A percentile compares a stretch with the other conserved stretches of the same genome.
These are phyloP conservation scores for Tolypocladium sp. DNA, from an alignment of 2,329 filamentous ascomycete species.

Conservation along the genomic window DNA sequence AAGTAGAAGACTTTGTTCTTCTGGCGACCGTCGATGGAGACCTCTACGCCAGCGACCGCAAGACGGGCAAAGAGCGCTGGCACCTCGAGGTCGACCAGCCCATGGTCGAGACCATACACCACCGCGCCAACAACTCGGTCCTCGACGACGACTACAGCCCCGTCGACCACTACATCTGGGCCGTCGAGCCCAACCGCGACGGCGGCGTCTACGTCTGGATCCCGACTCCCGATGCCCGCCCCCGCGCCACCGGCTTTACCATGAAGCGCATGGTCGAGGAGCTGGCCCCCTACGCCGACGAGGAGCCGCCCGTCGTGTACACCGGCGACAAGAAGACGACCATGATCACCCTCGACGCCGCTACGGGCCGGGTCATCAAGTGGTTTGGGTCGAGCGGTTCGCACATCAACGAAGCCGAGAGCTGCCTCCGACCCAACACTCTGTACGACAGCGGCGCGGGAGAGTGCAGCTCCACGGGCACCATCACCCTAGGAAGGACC, in stretches of 20 bases:
- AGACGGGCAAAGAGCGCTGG: conserved; percentile 79
- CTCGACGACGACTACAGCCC: conserved; percentile 49
- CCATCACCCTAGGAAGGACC: conserved; percentile 72
- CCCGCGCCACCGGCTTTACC: conserved; percentile 60
- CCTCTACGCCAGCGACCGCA: conserved; percentile 83
- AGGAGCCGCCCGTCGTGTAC: conserved; percentile 73
- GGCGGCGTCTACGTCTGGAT: conserved; percentile 82
- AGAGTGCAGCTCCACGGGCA: conserved; percentile 73
- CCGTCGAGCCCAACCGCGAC: conserved; percentile 83
- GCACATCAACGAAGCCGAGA: conserved; percentile 60
- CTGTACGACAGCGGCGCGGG: conserved; percentile 58
- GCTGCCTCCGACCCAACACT: conserved; percentile 62
- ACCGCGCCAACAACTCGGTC: conserved; percentile 58
- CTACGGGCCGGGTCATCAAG: conserved; percentile 72
- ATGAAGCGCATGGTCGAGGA: conserved; percentile 87
- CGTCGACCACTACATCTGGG: conserved; percentile 87
- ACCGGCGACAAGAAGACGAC: conserved; percentile 87
- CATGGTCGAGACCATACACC: conserved; percentile 84
- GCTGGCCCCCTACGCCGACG: conserved; percentile 64
- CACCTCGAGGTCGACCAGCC: conserved; percentile 74
- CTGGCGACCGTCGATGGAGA: conserved; percentile 99
- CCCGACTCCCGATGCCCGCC: conserved; percentile 48
- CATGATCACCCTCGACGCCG: conserved; percentile 81
- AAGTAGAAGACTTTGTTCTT: conserved; percentile 99
- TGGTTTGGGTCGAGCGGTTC: conserved; percentile 71